A percentile compares a stretch with the other conserved stretches of the same genome.
Evolutionary conservation across 148 eudicot species (phyloP).

Genomic region (Cornus florida): DNA sequence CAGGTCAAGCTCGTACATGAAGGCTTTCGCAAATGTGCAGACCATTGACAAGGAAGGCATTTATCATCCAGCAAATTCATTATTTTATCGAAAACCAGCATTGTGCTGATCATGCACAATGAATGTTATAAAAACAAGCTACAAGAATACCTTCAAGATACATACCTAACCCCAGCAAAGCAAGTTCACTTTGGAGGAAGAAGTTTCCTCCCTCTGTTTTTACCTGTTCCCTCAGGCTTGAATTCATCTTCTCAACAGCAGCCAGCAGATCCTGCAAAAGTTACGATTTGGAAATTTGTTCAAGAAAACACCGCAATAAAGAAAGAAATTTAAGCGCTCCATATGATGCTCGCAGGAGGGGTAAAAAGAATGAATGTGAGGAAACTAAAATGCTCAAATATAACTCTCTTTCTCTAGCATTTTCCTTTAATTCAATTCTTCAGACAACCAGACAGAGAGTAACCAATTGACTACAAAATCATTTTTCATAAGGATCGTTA

Average conservation of each 20-base stretch:
- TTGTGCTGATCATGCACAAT: background rate
- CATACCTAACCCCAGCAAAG: constrained; percentile 69
- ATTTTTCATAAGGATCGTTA: background rate
- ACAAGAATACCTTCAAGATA: background rate
- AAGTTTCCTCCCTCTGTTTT: constrained; percentile 26
- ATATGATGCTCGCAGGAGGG: background rate
- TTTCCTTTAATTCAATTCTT: background rate
- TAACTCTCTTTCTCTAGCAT: background rate
- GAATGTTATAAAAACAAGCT: background rate
- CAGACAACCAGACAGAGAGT: background rate
- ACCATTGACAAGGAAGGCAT: too few relatives aligned
- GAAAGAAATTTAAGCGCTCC: background rate
- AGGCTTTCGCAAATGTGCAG: background rate
- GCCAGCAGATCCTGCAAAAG: constrained; percentile 57
- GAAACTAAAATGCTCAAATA: background rate
- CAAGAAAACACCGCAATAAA: background rate
- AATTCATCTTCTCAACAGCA: constrained; percentile 75
- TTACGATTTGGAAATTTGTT: background rate
- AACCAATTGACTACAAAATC: constrained; percentile 2
- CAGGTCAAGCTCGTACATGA: background rate
- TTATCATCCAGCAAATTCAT: background rate
- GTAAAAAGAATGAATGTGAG: background rate
- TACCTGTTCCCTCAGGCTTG: constrained; percentile 32
- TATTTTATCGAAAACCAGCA: background rate
- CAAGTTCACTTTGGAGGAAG: constrained; percentile 68